Percentiles rank a stretch among this genome's conserved stretches.
phyloP scores from a whole-genome alignment of 768 basidiomycete genomes.

The Tulasnella sp. region DNA sequence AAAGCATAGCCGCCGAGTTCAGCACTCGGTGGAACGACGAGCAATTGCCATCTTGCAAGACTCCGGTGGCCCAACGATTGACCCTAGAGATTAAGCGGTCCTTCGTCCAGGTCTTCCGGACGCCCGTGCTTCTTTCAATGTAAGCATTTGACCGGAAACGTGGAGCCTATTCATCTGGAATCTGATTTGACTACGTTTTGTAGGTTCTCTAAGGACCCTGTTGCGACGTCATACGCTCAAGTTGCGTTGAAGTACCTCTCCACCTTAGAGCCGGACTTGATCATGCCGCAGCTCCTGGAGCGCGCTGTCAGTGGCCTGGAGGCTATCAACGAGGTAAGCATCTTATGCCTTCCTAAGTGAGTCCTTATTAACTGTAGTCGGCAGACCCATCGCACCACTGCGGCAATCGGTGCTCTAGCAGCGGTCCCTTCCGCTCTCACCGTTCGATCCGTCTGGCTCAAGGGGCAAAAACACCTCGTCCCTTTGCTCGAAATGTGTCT shows the following conservation, averaged over 20 bases:
- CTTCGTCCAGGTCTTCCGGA: slow-evolving; percentile 71
- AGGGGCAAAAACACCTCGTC: slow-evolving; percentile 79
- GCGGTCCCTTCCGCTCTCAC: slow-evolving; percentile 66
- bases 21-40: slow-evolving; percentile 71
- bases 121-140: slow-evolving; percentile 84
- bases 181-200: background rate
- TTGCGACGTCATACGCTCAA: slow-evolving; percentile 74
- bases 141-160: slow-evolving; percentile 10
- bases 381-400: slow-evolving; percentile 80
- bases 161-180: slow-evolving; percentile 22
- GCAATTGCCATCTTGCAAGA: slow-evolving; percentile 61
- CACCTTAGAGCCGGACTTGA: slow-evolving; percentile 67
- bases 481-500: slow-evolving; percentile 80
- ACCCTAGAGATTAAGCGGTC: slow-evolving; percentile 69
- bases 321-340: slow-evolving; percentile 60
- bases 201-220: slow-evolving; percentile 62
- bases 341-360: background rate
- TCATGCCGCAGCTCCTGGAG: slow-evolving; percentile 87
- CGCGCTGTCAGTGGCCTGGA: slow-evolving; percentile 88
- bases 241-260: slow-evolving; percentile 67
- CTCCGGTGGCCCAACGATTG: slow-evolving; percentile 66
- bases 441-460: slow-evolving; percentile 65
- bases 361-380: background rate
- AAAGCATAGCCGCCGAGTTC: slow-evolving; percentile 65
- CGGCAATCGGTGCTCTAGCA: slow-evolving; percentile 74